These are phyloP conservation scores for Lepiota subincarnata DNA, from an alignment of 768 basidiomycete species.

Conservation along the genomic window DNA sequence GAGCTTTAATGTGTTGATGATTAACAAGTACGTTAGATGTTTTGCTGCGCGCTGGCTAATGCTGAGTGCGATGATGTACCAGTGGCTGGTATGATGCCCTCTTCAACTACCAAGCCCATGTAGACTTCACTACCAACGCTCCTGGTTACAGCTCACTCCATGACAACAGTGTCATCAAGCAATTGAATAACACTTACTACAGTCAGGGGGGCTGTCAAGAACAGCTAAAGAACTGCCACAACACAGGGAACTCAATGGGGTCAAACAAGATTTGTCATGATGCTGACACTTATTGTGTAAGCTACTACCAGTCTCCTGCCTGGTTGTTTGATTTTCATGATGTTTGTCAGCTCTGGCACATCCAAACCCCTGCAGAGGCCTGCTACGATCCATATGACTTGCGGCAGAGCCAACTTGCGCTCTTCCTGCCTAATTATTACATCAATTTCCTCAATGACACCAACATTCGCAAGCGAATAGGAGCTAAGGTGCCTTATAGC, in stretches of 20 bases:
- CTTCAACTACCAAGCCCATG: conserved; percentile 56
- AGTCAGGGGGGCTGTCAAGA: conserved; percentile 45
- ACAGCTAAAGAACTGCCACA: conserved; percentile 53
- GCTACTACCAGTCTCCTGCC: conserved; percentile 15
- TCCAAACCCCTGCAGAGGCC: conserved; percentile 49
- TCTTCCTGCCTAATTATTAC: conserved; percentile 58
- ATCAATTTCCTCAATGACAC: conserved; percentile 38
- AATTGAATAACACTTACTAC: conserved; percentile 47
- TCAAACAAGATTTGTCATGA: conserved; percentile 47
- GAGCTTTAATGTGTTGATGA: conserved; percentile 56
- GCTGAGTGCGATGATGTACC: neutral
- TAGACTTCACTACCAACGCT: conserved; percentile 56
- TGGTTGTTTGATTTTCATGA: neutral
- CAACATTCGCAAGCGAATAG: conserved; percentile 39
- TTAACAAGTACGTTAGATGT: conserved; percentile 41
- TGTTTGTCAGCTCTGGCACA: conserved; percentile 33
- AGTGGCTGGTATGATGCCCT: conserved; percentile 68
- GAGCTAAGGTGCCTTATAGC: conserved; percentile 44
- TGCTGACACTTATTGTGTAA: conserved; percentile 56
- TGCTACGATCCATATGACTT: conserved; percentile 53
- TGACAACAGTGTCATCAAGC: conserved; percentile 36
- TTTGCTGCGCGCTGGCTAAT: neutral
- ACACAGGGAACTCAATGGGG: conserved; percentile 39
- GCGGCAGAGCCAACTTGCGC: conserved; percentile 46
- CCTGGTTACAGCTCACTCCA: conserved; percentile 67